These are phyloP conservation scores for Blepharisma japonicum DNA, from an alignment of 73 alveolate genomes.

Conservation along the genomic window DNA sequence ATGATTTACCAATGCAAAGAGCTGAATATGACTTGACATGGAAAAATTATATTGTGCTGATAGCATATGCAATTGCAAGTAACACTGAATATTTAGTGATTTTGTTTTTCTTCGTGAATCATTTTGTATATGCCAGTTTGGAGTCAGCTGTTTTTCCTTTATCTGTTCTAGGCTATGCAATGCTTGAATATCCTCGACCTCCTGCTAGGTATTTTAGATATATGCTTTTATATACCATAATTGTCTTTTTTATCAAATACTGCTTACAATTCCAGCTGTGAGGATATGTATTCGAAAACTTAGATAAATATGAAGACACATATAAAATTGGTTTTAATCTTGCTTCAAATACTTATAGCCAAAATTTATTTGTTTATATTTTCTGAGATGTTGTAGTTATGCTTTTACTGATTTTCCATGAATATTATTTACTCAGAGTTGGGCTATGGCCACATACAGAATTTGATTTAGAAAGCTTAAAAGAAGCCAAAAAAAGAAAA, in stretches of 20 bases:
- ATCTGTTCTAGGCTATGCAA: slow-evolving; percentile 49
- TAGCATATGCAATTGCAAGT: background rate
- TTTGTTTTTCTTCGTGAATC: slow-evolving; percentile 33
- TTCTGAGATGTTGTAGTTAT: slow-evolving; percentile 40
- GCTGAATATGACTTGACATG: slow-evolving; percentile 20
- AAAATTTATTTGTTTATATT: slow-evolving; percentile 25
- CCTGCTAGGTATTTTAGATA: slow-evolving; percentile 41
- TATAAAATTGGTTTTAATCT: slow-evolving; percentile 13
- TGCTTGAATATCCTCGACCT: slow-evolving; percentile 63
- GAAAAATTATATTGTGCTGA: slow-evolving; percentile 18
- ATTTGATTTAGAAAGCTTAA: slow-evolving; percentile 39
- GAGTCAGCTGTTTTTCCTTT: slow-evolving; percentile 52
- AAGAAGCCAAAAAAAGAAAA: slow-evolving; percentile 22
- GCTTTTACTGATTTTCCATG: slow-evolving; percentile 32
- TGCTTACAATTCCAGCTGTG: slow-evolving; percentile 40
- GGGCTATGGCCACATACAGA: slow-evolving; percentile 52
- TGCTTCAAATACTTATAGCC: slow-evolving; percentile 20
- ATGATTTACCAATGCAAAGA: background rate
- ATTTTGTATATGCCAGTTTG: slow-evolving; percentile 47
- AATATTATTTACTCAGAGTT: slow-evolving; percentile 1
- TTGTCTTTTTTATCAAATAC: slow-evolving; percentile 49
- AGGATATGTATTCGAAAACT: background rate
- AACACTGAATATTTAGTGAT: background rate
- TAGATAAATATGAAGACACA: background rate
- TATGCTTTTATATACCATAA: slow-evolving; percentile 48